phyloP scores from a whole-genome alignment of 805 yeast genomes.

The Zygoascus flipseniorum region DNA sequence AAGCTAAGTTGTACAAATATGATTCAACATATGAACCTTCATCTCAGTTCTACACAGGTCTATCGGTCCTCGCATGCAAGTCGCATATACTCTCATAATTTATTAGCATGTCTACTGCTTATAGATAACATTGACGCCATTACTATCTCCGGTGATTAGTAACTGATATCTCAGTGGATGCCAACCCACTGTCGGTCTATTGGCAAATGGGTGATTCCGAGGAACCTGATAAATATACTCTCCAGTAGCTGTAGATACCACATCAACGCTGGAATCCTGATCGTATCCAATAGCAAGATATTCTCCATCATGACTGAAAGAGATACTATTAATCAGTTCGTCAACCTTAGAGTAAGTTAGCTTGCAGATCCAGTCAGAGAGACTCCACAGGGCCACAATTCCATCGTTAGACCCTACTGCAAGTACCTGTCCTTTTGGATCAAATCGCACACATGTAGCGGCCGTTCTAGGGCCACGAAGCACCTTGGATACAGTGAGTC shows the following conservation, averaged over 20 bases:
- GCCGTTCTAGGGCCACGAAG: slow-evolving; percentile 45
- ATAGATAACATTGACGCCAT: slow-evolving; percentile 13
- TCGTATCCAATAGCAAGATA: slow-evolving; percentile 39
- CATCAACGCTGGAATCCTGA: slow-evolving; percentile 31
- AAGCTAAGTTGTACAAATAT: slow-evolving; percentile 5
- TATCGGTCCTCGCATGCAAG: too few species aligned
- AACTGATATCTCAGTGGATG: slow-evolving; percentile 24
- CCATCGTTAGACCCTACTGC: slow-evolving; percentile 54
- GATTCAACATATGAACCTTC: not conserved
- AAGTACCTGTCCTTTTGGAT: slow-evolving; percentile 44
- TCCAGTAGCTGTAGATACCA: slow-evolving; percentile 31
- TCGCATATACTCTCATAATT: too few species aligned
- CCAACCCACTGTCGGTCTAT: slow-evolving; percentile 27
- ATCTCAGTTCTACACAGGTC: not conserved
- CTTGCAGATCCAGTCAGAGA: slow-evolving; percentile 32
- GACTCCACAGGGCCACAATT: slow-evolving; percentile 42
- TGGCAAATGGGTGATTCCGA: slow-evolving; percentile 14
- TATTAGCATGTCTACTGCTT: not conserved
- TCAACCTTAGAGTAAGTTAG: slow-evolving; percentile 29
- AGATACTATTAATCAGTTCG: slow-evolving; percentile 35
- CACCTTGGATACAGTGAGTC: slow-evolving; percentile 9
- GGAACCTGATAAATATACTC: slow-evolving; percentile 17
- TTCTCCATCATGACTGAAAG: slow-evolving; percentile 38
- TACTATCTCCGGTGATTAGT: slow-evolving; percentile 24
- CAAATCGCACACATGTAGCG: slow-evolving; percentile 39